phyloP scores from a whole-genome alignment of 192 early-diverging fungal genomes.

The Helicostylum pulchrum region DNA sequence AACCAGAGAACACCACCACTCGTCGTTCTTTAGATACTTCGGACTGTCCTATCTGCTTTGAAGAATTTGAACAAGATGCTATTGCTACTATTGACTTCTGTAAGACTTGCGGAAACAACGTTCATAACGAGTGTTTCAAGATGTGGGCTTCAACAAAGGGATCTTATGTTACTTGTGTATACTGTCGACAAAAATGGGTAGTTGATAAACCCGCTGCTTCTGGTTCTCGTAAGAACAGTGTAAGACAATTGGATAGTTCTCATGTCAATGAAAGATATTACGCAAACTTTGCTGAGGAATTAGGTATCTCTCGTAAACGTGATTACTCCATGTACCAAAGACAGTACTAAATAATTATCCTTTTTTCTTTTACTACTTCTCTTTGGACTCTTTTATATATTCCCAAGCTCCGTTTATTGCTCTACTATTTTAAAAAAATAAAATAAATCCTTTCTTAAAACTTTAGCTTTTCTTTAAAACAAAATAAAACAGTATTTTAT shows the following conservation, averaged over 20 bases:
- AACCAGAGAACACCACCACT: neutral
- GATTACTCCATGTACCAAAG: neutral
- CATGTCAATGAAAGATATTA: slow-evolving; percentile 8
- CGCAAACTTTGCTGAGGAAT: slow-evolving; percentile 12
- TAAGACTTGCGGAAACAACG: slow-evolving; percentile 22
- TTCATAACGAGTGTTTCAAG: slow-evolving; percentile 13
- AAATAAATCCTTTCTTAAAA: no score
- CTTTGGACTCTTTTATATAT: no score
- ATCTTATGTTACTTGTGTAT: slow-evolving; percentile 23
- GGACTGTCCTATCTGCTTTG: slow-evolving; percentile 32
- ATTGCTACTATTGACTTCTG: slow-evolving; percentile 15
- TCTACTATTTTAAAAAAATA: no score
- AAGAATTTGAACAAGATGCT: slow-evolving; percentile 17
- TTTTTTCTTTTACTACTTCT: no score
- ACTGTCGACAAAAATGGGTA: slow-evolving; percentile 23
- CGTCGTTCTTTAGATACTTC: slow-evolving; percentile 28
- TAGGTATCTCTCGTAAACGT: slow-evolving; percentile 10
- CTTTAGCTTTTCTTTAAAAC: no score
- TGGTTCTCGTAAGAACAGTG: neutral
- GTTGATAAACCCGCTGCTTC: no score
- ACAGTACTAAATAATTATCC: no score
- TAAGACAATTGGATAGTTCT: neutral
- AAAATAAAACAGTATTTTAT: no score
- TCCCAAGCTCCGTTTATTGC: no score
- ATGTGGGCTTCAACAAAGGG: neutral